Evolutionary conservation across 2,329 filamentous ascomycete species (phyloP), one percentile per base, ranked within the genome.

Genomic region (Talaromyces sp.): DNA sequence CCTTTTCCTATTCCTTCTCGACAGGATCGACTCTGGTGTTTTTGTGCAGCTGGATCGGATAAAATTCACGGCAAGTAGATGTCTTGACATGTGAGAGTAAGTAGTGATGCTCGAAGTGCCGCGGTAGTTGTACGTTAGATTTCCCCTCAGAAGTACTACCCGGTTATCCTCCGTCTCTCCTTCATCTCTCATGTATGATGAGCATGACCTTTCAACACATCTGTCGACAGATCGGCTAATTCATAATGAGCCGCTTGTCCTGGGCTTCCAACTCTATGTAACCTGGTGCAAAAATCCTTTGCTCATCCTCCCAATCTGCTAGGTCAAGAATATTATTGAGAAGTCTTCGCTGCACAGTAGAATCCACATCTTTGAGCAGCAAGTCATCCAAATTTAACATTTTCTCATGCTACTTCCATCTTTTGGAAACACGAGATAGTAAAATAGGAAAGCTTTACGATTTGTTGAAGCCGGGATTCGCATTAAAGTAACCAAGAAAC

Each of bases 261-360:
- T 60, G 58, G 3, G n/a, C 27, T 60, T 60, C 43, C n/a, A 60
- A 24, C n/a, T n/a, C 10, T 43, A 60, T n/a, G 19, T 48, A 50
- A n/a, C 58, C 43, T 16, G 43, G 43, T n/a, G 13, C 43, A 27
- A 60, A 39, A 16, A 14, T 37, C 22, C 45, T 7, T 5, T 50
- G 33, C n/a, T 60, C 58, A 37, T 14, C 27, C 58, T 22, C 22
- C 22, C 43, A 39, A n/a, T 19, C 14, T 27, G 3, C 22, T 31
- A 47, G 24, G 11, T 60, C n/a, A 31, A 41, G 8, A 8, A n/a
- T 24, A 7, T 22, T 22, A 1, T 14, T 48, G 22, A 22, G 22
- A 22, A 22, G 22, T 48, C n/a, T 24, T 50, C 31, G 45, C 22
- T 60, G 58, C 31, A 60, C 50, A 1, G 31, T 27, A 16, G 1